A percentile compares a stretch with the other conserved stretches of the same genome.
Conservation (phyloP, 768 basidiomycete species). For the Crucibulum laeve region DNA sequence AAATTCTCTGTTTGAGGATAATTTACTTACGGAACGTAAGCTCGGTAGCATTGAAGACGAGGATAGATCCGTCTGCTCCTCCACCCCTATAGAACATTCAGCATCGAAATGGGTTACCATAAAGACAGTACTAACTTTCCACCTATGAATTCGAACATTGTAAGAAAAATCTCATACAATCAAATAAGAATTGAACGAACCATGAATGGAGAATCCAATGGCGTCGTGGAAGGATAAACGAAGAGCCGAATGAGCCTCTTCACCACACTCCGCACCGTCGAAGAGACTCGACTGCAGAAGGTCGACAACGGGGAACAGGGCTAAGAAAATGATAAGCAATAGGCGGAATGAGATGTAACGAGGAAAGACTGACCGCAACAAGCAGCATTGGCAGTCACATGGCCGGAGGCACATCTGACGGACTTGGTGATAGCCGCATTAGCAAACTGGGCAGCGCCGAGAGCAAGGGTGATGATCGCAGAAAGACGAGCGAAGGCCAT, state of each 20-base stretch:
- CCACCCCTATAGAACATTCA: conserved; percentile 9
- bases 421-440: conserved; percentile 4
- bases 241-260: conserved; percentile 20
- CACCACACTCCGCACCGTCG: conserved; percentile 28
- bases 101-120: neutral
- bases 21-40: conserved; percentile 14
- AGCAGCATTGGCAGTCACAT: conserved; percentile 4
- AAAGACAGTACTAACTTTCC: neutral
- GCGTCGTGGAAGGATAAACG: conserved; percentile 18
- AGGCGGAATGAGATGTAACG: neutral
- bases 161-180: neutral
- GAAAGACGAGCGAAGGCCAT: conserved; percentile 1
- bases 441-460: neutral
- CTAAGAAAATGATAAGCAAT: conserved; percentile 3
- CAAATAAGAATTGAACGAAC: conserved; percentile 1
- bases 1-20: neutral
- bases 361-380: conserved; percentile 1
- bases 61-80: conserved; percentile 25
- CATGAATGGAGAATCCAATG: conserved; percentile 6
- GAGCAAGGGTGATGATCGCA: neutral
- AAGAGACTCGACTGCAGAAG: conserved; percentile 28
- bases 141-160: neutral
- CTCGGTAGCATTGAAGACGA: conserved; percentile 20
- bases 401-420: conserved; percentile 6
- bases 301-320: conserved; percentile 19